Evolutionary conservation across 1,284 basidiomycete species (phyloP).

Genomic region (Agaricales sp.): DNA sequence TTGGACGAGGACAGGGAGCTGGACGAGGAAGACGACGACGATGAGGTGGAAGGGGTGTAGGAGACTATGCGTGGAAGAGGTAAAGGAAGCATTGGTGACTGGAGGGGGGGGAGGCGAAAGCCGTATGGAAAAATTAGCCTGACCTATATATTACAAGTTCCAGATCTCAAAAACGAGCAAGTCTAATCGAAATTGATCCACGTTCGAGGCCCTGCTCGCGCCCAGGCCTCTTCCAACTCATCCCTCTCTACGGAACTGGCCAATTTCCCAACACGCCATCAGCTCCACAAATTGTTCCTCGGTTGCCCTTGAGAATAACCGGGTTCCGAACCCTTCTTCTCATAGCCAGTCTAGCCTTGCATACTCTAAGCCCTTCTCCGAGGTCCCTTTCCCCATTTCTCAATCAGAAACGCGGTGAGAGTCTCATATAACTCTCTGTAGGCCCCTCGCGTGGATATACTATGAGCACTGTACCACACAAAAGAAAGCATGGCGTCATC

Average conservation of each 20-base stretch:
- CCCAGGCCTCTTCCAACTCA: not conserved
- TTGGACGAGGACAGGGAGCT: not conserved
- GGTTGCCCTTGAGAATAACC: not conserved
- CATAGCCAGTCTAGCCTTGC: constrained; percentile 12
- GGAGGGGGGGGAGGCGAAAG: not conserved
- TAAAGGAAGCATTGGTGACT: not conserved
- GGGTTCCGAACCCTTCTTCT: no score
- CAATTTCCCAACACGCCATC: not conserved
- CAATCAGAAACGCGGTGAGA: constrained; percentile 74
- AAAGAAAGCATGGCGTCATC: no score
- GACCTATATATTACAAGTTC: not conserved
- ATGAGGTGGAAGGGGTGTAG: not conserved
- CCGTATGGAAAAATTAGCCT: not conserved
- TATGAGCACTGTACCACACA: constrained; percentile 61
- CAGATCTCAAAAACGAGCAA: not conserved
- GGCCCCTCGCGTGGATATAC: constrained; percentile 64
- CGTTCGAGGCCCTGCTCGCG: not conserved
- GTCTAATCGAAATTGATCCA: not conserved
- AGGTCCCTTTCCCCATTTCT: constrained; percentile 88
- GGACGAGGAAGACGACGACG: not conserved
- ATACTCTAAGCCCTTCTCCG: constrained; percentile 41
- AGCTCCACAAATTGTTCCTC: not conserved
- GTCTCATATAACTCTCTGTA: constrained; percentile 82
- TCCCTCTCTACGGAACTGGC: not conserved
- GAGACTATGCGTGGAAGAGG: not conserved